Conservation (phyloP, 2,329 filamentous ascomycete genomes). For the Calonectria pteridis region DNA sequence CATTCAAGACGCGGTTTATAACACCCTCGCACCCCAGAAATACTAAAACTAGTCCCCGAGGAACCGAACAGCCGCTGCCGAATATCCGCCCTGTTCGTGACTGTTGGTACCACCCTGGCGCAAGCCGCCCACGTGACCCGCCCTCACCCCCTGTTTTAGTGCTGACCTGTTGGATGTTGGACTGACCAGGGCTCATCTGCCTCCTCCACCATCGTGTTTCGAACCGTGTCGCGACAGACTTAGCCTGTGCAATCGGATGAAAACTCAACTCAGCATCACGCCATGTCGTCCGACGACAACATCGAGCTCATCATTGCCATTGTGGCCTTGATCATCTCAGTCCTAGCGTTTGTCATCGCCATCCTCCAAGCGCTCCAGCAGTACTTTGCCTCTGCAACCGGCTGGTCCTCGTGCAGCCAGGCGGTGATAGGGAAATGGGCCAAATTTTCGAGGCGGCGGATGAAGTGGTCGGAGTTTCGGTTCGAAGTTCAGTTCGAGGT, state of each 20-base stretch:
- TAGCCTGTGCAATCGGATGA: background rate
- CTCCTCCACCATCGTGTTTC: background rate
- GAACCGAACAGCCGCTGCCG: background rate
- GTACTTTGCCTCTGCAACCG: slow-evolving; percentile 56
- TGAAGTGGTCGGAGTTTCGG: slow-evolving; percentile 53
- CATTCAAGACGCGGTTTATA: background rate
- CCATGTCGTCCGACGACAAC: slow-evolving; percentile 20
- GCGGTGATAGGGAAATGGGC: slow-evolving; percentile 57
- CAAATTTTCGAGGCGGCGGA: slow-evolving; percentile 47
- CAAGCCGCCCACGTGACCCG: background rate
- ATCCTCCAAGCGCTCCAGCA: slow-evolving; percentile 56
- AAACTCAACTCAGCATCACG: background rate
- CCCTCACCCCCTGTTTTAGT: background rate
- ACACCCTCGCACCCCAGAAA: background rate
- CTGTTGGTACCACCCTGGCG: background rate
- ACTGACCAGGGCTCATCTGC: background rate
- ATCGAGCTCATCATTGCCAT: slow-evolving; percentile 49
- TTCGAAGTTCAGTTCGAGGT: slow-evolving; percentile 57
- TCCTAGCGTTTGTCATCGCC: slow-evolving; percentile 55
- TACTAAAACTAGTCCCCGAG: background rate
- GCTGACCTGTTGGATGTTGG: background rate
- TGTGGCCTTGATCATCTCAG: slow-evolving; percentile 56
- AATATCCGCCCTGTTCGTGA: background rate
- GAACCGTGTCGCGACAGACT: background rate
- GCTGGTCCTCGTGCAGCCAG: slow-evolving; percentile 54